A percentile compares a stretch with the other conserved stretches of the same genome.
Evolutionary conservation across 1,139 yeast species (phyloP).

Genomic region (Lodderomyces metapsilosis): DNA sequence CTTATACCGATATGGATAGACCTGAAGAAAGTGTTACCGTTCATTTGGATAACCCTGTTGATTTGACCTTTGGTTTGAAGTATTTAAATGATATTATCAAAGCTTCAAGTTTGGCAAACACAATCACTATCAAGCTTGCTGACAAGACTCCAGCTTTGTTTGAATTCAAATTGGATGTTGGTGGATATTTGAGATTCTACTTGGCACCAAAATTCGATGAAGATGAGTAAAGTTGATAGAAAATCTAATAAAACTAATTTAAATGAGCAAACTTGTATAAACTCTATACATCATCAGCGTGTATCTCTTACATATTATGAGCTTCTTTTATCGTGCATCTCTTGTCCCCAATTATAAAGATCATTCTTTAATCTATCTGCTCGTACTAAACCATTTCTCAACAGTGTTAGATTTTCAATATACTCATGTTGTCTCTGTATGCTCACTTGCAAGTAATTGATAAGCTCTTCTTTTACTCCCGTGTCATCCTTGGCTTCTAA

Average conservation of each 20-base stretch:
- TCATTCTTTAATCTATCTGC: constrained; percentile 74
- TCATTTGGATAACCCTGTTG: constrained; percentile 82
- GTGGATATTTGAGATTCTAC: constrained; percentile 93
- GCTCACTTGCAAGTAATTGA: constrained; percentile 46
- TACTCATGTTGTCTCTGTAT: constrained; percentile 90
- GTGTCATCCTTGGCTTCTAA: constrained; percentile 25
- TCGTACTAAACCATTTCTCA: constrained; percentile 72
- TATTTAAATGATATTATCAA: constrained; percentile 89
- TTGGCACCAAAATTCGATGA: constrained; percentile 97
- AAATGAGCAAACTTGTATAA: not conserved
- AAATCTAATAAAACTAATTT: too few species aligned
- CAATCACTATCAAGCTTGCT: constrained; percentile 82
- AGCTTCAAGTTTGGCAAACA: constrained; percentile 75
- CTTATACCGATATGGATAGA: constrained; percentile 75
- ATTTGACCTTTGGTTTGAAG: constrained; percentile 86
- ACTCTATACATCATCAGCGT: too few species aligned
- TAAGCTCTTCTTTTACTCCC: constrained; percentile 39
- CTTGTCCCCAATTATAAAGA: constrained; percentile 79
- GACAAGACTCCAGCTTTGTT: constrained; percentile 93
- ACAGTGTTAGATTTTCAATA: constrained; percentile 67
- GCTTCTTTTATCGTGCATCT: constrained; percentile 67
- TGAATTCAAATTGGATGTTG: constrained; percentile 82
- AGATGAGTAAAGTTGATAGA: constrained; percentile 50
- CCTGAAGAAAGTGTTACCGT: constrained; percentile 75
- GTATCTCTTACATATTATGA: not conserved